Conservation (phyloP, 352 stramenopile species). For the Globisporangium uncinulatum region DNA sequence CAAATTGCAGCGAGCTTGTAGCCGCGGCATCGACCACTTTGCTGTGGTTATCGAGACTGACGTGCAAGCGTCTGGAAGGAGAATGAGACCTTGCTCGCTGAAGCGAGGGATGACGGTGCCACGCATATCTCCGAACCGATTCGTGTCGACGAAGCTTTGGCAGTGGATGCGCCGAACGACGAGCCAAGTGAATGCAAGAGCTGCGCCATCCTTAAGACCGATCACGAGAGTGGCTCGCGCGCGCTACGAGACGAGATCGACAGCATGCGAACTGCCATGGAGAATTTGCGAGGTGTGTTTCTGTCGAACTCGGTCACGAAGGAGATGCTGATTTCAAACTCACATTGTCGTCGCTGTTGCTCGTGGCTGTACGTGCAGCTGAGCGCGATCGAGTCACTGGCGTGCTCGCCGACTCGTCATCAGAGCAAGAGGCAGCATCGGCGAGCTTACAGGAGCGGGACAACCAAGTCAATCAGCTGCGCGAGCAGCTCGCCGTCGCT, state of each 20-base stretch:
- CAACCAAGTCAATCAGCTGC: constrained; percentile 30
- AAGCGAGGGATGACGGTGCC: background rate
- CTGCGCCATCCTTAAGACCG: constrained; percentile 1
- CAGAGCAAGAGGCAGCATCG: constrained; percentile 6
- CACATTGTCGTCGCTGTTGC: background rate
- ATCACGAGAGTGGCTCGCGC: background rate
- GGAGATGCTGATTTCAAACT: background rate
- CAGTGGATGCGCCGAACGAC: background rate
- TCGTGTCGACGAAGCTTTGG: background rate
- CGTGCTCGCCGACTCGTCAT: constrained; percentile 14
- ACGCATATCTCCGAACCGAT: background rate
- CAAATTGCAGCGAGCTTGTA: background rate
- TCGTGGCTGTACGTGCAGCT: constrained; percentile 11
- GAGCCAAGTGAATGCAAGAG: constrained; percentile 1
- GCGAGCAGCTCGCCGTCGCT: constrained; percentile 19
- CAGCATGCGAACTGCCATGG: constrained; percentile 5
- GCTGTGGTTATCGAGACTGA: too few relatives aligned
- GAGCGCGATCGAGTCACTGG: constrained; percentile 22
- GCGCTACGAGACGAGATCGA: constrained; percentile 11
- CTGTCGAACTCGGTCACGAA: background rate
- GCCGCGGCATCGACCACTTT: background rate
- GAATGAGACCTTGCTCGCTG: background rate
- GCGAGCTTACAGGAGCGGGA: constrained; percentile 25
- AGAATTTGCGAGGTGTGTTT: constrained; percentile 9
- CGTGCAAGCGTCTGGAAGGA: too few relatives aligned